Evolutionary conservation across 306 rosid species (phyloP), one percentile per base, ranked within the genome.

Genomic region (Sindora glabra): DNA sequence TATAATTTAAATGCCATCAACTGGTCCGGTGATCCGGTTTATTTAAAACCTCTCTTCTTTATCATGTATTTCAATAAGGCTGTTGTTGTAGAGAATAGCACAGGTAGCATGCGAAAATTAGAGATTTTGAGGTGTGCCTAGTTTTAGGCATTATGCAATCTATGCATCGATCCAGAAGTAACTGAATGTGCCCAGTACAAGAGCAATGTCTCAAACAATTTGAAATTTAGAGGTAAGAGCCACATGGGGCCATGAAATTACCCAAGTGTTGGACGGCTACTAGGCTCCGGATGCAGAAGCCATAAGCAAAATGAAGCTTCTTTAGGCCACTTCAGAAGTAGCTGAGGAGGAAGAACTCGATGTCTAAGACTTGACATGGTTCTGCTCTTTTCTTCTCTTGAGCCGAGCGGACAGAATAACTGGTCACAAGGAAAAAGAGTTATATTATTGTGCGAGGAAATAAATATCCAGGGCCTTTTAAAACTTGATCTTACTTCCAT

Each of bases 301-400:
- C 83, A 86, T 70, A 92, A 77, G 77, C 99, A 89, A 86, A 86
- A 92, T 12, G 96, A 86, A 74, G 99, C 99, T 84, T 86, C 95
- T 77, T 86, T 92, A 16, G 96, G 90, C 95, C 99, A 92, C 68
- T 89, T 92, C 68, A 78, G 81, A 72, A 92, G 90, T 66, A 92
- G 56, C n/a, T 81, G 96, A n/a, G 99, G 95, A 72, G 99, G 96
- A 76, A 92, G 95, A 73, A 92, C 96, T 75, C 99, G 78, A 59
- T 92, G 96, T 66, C 99, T 83, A 54, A 92, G 79, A 79, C 87
- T 86, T 53, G 94, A 89, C 99, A 92, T 92, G 21, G 94, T 86
- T 60, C 80, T 74, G 58, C 88, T 78, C 71, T 89, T 89, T 59
- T 84, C 99, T 74, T 92, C 96, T 77, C 90, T 83, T 39, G 96